phyloP scores from a whole-genome alignment of 2,329 filamentous ascomycete species.

The Fusarium cicatricum region DNA sequence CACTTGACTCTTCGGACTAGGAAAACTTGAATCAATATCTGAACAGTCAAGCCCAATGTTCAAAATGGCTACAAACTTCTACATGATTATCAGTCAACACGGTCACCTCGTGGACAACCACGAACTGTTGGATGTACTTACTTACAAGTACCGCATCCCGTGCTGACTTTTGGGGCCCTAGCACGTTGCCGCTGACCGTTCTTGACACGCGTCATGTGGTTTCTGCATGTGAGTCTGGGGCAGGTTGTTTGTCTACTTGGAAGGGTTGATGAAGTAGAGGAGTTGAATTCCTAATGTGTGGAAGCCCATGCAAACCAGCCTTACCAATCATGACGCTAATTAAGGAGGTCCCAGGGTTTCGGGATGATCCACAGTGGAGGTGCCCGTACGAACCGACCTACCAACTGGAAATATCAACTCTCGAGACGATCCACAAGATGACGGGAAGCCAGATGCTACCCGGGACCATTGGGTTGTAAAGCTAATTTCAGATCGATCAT shows the following conservation, averaged over 20 bases:
- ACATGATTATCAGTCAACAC: background rate
- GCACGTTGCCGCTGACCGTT: constrained; percentile 12
- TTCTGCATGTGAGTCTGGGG: constrained; percentile 1
- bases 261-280: background rate
- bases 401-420: no score
- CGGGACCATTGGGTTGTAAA: no score
- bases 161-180: constrained; percentile 10
- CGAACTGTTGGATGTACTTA: background rate
- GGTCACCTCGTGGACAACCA: rapidly evolving
- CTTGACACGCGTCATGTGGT: constrained; percentile 21
- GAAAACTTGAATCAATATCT: rapidly evolving
- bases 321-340: no score
- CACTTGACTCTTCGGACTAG: constrained; percentile 26
- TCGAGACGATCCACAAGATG: no score
- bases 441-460: no score
- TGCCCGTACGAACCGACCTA: constrained; percentile 14
- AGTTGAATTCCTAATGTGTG: no score
- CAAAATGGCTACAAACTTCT: constrained; percentile 29
- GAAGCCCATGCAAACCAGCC: background rate
- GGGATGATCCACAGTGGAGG: background rate
- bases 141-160: constrained; percentile 28
- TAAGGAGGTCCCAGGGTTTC: no score
- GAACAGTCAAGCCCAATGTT: no score
- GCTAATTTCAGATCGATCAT: no score
- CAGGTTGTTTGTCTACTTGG: no score